Evolutionary conservation across 495 filamentous ascomycete species (phyloP).

Genomic region (Staphylotrichum tortipilum): DNA sequence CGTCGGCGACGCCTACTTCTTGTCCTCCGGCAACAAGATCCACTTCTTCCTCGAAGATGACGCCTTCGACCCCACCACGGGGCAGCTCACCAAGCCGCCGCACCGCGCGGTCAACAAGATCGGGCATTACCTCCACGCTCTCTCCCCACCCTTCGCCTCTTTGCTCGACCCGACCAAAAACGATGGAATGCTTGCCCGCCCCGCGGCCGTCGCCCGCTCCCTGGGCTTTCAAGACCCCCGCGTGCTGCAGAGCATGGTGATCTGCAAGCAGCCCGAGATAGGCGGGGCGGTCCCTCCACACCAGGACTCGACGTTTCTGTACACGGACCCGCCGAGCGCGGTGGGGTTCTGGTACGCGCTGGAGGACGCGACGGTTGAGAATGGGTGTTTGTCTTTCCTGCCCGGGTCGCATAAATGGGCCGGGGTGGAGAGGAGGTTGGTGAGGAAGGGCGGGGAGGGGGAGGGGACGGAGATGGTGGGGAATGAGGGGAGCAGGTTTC

Average conservation of each 20-base stretch:
- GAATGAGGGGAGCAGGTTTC: constrained; percentile 36
- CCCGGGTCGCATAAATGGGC: constrained; percentile 65
- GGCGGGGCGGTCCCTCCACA: constrained; percentile 81
- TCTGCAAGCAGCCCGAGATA: constrained; percentile 96
- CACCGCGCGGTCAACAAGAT: constrained; percentile 89
- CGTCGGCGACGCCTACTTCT: constrained; percentile 93
- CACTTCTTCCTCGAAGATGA: constrained; percentile 96
- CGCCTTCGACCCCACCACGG: constrained; percentile 54
- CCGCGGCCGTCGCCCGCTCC: constrained; percentile 55
- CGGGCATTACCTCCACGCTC: constrained; percentile 76
- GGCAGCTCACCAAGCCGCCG: constrained; percentile 64
- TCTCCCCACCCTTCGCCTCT: constrained; percentile 61
- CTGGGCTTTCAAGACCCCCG: constrained; percentile 67
- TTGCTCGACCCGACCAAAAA: constrained; percentile 42
- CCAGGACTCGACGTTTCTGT: constrained; percentile 87
- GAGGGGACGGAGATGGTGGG: constrained; percentile 45
- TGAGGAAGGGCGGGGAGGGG: constrained; percentile 43
- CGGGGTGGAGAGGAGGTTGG: constrained; percentile 61
- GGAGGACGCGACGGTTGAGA: constrained; percentile 76
- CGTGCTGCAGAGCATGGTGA: constrained; percentile 86
- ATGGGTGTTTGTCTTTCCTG: constrained; percentile 82
- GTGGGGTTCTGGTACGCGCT: constrained; percentile 95
- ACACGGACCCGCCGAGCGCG: constrained; percentile 81
- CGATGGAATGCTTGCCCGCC: constrained; percentile 19
- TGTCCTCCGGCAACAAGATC: constrained; percentile 78